phyloP scores from a whole-genome alignment of 2,329 filamentous ascomycete species.

The Fusarium sacchari region DNA sequence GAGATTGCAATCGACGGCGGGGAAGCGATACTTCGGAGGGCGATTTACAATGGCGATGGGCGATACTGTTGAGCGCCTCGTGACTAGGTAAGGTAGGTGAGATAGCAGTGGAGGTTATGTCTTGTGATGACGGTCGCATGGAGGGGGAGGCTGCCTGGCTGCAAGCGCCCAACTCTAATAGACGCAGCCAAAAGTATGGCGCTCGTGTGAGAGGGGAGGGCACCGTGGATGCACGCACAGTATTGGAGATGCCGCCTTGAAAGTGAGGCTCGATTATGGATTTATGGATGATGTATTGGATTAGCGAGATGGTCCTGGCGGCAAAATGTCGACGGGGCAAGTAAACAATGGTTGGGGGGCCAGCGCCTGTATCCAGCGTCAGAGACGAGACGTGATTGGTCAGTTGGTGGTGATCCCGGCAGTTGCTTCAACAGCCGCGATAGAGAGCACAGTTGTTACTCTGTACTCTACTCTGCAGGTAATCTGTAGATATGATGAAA shows the following conservation, averaged over 20 bases:
- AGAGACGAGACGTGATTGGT: constrained; percentile 15
- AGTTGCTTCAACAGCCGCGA: neutral
- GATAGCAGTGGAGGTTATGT: constrained; percentile 31
- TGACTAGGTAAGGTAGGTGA: constrained; percentile 28
- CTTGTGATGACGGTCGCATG: constrained; percentile 30
- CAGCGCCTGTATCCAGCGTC: constrained; percentile 26
- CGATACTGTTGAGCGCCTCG: constrained; percentile 15
- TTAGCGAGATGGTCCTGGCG: neutral
- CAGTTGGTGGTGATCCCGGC: constrained; percentile 10
- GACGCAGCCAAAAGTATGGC: constrained; percentile 7
- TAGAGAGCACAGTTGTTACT: neutral
- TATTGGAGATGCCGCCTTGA: constrained; percentile 22
- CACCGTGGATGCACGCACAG: neutral
- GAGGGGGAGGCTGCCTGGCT: constrained; percentile 15
- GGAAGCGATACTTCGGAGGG: neutral
- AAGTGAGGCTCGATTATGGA: constrained; percentile 22
- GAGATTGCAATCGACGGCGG: constrained; percentile 4
- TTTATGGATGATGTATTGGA: constrained; percentile 18
- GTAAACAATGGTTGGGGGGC: constrained; percentile 35
- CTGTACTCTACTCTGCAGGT: neutral
- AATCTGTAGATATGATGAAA: neutral
- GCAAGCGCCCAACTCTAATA: constrained; percentile 29
- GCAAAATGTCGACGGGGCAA: constrained; percentile 11
- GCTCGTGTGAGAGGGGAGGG: neutral
- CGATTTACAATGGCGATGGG: constrained; percentile 2